These are phyloP conservation scores for Raddia guianensis DNA, from an alignment of 176 grass and related monocot genomes.

Conservation along the genomic window DNA sequence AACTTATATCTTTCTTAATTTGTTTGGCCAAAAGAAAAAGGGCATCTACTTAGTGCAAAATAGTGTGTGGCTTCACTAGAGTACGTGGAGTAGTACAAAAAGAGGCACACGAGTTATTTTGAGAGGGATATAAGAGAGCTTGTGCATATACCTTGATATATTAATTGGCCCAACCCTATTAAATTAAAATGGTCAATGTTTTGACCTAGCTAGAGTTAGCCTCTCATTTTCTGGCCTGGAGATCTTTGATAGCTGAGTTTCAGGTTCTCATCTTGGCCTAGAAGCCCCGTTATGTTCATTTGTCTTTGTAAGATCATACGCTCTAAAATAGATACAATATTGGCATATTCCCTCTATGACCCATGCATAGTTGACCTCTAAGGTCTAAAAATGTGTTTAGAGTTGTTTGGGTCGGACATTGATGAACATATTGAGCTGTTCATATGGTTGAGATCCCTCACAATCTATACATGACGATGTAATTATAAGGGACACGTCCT, in stretches of 20 bases:
- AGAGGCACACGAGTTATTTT: background rate
- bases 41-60: background rate
- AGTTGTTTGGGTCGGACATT: too few species aligned
- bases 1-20: background rate
- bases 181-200: background rate
- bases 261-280: background rate
- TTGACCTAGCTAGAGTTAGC: background rate
- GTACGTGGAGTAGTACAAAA: background rate
- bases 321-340: too few species aligned
- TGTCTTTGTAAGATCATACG: too few species aligned
- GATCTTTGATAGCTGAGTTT: background rate
- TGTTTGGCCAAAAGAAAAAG: background rate
- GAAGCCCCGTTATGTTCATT: background rate
- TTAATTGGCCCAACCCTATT: background rate
- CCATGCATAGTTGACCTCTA: too few species aligned
- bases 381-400: too few species aligned
- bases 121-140: background rate
- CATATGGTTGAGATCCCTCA: too few species aligned
- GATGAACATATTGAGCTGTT: too few species aligned
- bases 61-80: background rate
- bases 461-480: too few species aligned
- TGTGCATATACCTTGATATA: background rate
- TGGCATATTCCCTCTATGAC: too few species aligned
- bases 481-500: too few species aligned
- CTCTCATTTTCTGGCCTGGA: background rate